Base-by-base conservation (phyloP, 116 monocot genomes). In the Iris pallida region DNA sequence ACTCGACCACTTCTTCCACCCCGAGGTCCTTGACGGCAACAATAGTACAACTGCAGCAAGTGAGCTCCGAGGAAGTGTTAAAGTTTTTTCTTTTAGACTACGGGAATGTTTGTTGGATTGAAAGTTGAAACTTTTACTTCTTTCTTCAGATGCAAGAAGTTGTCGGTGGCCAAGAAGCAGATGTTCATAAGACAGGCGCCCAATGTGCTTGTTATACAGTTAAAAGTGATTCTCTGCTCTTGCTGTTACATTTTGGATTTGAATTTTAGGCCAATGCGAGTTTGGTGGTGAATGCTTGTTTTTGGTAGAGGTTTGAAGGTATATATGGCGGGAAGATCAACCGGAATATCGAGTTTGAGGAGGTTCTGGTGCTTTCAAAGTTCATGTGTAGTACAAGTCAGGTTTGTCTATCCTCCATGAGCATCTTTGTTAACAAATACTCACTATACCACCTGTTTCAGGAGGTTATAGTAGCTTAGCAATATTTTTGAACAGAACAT, bases 171-270 rank as follows among this genome's bases (percentile, higher is more conserved):
- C 14, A 85, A 66, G 54, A 97, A 97, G 80, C 97, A 97, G 70
- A 81, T 97, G 85, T 92, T 87, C 60, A 42, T 97, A 19, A 79
- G 83, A 52, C 76, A 76, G 49, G 87, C 97, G 10, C 97, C 97
- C 16, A 92, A 97, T 81, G 97, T 97, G 17, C 92, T 97, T 71
- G 97, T 97, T 41, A 79, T 97, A 43, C 97, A 97, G 72, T 88
- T 97, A 65, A 97, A 97, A 86, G 97, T 97, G 6, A 73, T 49
- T 4, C 65, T 59, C 46, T 62, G n/a, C 62, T 61, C 30, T 45
- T 49, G 47, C 30, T n/a, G 4, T 71, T 30, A 14, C 14, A 4
- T 11, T 61, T 16, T 66, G 18, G 43, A 64, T 16, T 64, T 44
- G 16, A 7, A 14, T 54, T 42, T 13, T 43, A 52, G 19, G 45